Evolutionary conservation across 768 basidiomycete genomes (phyloP), one percentile per base, ranked within the genome.

Genomic region (Kwoniella shandongensis): DNA sequence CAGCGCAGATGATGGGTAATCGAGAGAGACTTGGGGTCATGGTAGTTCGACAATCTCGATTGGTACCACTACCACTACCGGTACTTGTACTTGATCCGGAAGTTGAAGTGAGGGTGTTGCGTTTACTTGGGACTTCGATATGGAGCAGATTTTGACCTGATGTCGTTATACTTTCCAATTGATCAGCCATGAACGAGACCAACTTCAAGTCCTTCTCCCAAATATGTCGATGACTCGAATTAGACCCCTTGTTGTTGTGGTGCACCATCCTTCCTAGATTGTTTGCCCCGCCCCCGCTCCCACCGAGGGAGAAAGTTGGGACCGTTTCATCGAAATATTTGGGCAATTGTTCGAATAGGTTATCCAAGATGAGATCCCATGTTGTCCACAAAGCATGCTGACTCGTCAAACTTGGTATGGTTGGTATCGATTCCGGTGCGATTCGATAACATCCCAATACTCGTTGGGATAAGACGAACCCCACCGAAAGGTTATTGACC

Each of bases 361-460:
- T 70, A 45, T 73, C 72, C 23, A 73, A 54, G 48, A 70, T 69
- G 15, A 73, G 51, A 40, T 73, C 72, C 72, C 72, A 73, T 8
- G 62, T 63, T 3, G 57, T 62, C 72, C 72, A 73, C 6, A 73
- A 49, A 1, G 60, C 30, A 47, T 73, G 71, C n/a, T n/a, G 32
- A 7, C 65, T 44, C 0, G 59, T 66, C 4, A 65, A 55, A 15
- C 51, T 44, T 3, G 66, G 66, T 18, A 73, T 69, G 20, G 54
- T 8, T 3, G 72, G 72, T 18, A 66, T 68, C 15, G 64, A 66
- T 40, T 68, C 65, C 12, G 72, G 72, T 26, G 57, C 57, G 18
- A 57, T 47, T n/a, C 48, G 42, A 45, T 73, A 73, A 1, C 60
- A 32, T 12, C 51, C 59, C 39, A 73, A 48, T 10, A 73, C 65